phyloP scores from a whole-genome alignment of 495 filamentous ascomycete species.

The Penicillium arizonense region DNA sequence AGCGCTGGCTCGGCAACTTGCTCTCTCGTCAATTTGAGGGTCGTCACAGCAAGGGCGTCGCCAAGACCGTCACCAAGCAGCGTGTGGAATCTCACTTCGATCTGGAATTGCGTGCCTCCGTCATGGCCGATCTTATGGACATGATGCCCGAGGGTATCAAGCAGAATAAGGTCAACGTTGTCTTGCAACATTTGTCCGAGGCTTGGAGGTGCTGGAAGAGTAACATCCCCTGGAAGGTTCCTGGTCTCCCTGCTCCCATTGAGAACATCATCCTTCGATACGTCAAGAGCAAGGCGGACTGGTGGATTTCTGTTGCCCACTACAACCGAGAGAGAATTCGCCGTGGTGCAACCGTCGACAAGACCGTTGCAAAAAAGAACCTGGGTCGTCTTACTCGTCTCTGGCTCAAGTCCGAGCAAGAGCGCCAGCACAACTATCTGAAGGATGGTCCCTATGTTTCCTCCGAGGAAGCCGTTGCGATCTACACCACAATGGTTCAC shows the following conservation, averaged over 20 bases:
- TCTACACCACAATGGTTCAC: slow-evolving; percentile 98
- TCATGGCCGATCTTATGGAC: slow-evolving; percentile 99
- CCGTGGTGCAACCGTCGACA: slow-evolving; percentile 94
- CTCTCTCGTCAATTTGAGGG: slow-evolving; percentile 98
- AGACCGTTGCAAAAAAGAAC: slow-evolving; percentile 99
- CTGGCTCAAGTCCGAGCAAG: slow-evolving; percentile 98
- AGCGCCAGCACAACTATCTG: slow-evolving; percentile 98
- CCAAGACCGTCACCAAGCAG: slow-evolving; percentile 99
- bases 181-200: slow-evolving; percentile 94
- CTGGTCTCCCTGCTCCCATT: slow-evolving; percentile 91
- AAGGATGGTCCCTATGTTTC: slow-evolving; percentile 99
- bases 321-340: slow-evolving; percentile 98
- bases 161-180: slow-evolving; percentile 98
- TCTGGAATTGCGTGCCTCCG: slow-evolving; percentile 93
- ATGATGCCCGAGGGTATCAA: slow-evolving; percentile 99
- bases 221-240: slow-evolving; percentile 99
- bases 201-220: slow-evolving; percentile 99
- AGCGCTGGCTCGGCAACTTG: slow-evolving; percentile 97
- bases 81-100: slow-evolving; percentile 99
- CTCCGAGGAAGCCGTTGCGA: slow-evolving; percentile 96
- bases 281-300: slow-evolving; percentile 98
- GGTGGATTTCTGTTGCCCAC: slow-evolving; percentile 99
- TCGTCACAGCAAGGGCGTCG: slow-evolving; percentile 97
- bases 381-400: slow-evolving; percentile 89
- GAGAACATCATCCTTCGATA: slow-evolving; percentile 98